These are phyloP conservation scores for Paramecium primaurelia DNA, from an alignment of 73 alveolate genomes.

Conservation along the genomic window DNA sequence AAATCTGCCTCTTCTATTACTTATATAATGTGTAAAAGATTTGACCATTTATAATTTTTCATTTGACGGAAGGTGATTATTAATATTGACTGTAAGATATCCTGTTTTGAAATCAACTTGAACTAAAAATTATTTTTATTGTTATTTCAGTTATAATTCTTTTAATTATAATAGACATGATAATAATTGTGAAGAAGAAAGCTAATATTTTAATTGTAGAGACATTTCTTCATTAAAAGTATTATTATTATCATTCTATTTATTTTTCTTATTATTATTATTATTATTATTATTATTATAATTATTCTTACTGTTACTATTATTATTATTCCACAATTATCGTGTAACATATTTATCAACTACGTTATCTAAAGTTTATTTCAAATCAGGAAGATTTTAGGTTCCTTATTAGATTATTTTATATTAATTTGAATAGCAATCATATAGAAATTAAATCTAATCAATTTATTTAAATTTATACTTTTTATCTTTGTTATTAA, in stretches of 20 bases:
- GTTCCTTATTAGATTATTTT: neutral
- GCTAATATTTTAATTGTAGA: neutral
- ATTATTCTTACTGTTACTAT: too few species aligned
- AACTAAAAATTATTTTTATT: neutral
- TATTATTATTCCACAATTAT: neutral
- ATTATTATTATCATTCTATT: neutral
- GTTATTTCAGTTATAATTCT: neutral
- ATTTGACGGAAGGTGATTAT: neutral
- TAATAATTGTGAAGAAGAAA: neutral
- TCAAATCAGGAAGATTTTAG: neutral
- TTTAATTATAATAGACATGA: neutral
- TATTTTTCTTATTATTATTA: neutral
- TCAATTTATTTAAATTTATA: neutral
- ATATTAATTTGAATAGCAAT: neutral
- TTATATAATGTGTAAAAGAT: neutral
- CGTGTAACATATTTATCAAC: neutral
- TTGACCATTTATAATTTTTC: neutral
- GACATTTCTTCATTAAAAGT: neutral
- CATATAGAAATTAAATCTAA: neutral
- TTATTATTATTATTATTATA: neutral
- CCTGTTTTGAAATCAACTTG: neutral
- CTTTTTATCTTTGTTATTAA: neutral
- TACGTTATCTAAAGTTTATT: neutral
- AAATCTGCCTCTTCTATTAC: slow-evolving; percentile 24
- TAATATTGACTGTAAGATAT: neutral